Evolutionary conservation across 2,329 filamentous ascomycete species (phyloP).

Genomic region (Alternaria sp.): DNA sequence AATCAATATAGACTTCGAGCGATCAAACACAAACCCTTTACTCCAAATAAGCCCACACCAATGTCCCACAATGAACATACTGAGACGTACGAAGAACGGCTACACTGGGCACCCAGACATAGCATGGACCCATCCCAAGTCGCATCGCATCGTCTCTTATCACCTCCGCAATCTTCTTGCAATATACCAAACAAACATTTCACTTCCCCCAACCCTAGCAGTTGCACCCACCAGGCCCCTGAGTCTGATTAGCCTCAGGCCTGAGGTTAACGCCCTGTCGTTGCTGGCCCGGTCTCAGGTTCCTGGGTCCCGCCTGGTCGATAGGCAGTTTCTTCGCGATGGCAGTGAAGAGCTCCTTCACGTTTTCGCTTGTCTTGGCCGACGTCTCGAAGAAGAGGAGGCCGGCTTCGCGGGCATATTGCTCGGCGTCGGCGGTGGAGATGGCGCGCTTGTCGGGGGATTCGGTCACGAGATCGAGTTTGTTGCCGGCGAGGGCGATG

Average conservation of each 20-base stretch:
- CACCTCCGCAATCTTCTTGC: not conserved
- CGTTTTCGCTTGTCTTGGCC: slow-evolving; percentile 96
- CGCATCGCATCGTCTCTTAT: not conserved
- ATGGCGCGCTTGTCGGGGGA: slow-evolving; percentile 96
- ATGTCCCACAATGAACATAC: slow-evolving; percentile 8
- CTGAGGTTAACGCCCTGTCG: slow-evolving; percentile 71
- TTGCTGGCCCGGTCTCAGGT: slow-evolving; percentile 68
- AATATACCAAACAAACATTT: slow-evolving; percentile 14
- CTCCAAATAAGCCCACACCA: slow-evolving; percentile 3
- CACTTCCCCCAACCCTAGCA: slow-evolving; percentile 56
- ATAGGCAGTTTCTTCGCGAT: slow-evolving; percentile 98
- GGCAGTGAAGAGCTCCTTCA: slow-evolving; percentile 92
- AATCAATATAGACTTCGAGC: not conserved
- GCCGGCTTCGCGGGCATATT: slow-evolving; percentile 91
- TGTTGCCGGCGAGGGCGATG: slow-evolving; percentile 93
- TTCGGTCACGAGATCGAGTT: slow-evolving; percentile 92
- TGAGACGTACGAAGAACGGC: not conserved
- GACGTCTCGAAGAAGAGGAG: slow-evolving; percentile 98
- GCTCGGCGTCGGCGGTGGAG: slow-evolving; percentile 85
- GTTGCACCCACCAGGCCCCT: slow-evolving; percentile 66
- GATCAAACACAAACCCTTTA: not conserved
- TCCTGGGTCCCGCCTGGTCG: slow-evolving; percentile 92
- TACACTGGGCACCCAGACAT: not conserved
- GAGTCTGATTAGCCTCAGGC: slow-evolving; percentile 64
- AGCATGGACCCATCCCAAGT: not conserved